These are phyloP conservation scores for Boletus patriciae DNA, from an alignment of 768 basidiomycete species.

Conservation along the genomic window DNA sequence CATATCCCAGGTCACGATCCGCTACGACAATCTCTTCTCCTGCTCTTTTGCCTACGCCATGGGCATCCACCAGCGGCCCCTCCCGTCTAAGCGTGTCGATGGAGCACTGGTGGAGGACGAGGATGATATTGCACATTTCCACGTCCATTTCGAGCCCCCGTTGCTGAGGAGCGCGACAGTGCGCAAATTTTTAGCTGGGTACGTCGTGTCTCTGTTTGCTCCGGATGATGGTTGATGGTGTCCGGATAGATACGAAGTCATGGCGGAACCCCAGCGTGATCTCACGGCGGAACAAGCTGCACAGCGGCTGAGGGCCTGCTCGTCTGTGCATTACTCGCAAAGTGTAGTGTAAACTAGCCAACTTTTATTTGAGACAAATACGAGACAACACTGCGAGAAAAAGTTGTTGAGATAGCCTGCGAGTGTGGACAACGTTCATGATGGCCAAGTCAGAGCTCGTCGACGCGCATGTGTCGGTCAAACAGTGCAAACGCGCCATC, in stretches of 20 bases:
- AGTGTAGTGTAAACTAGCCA: neutral
- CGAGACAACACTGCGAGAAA: slow-evolving; percentile 11
- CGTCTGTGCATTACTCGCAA: slow-evolving; percentile 58
- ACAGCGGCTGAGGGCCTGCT: slow-evolving; percentile 50
- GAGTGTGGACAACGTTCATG: neutral
- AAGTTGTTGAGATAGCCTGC: neutral
- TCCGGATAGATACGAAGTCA: slow-evolving; percentile 71
- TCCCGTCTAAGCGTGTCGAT: slow-evolving; percentile 41
- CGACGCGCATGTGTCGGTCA: slow-evolving; percentile 64
- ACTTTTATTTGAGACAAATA: slow-evolving; percentile 13
- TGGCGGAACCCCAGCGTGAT: slow-evolving; percentile 89
- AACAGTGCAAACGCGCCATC: slow-evolving; percentile 78
- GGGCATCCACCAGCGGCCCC: slow-evolving; percentile 87
- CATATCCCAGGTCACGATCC: slow-evolving; percentile 61
- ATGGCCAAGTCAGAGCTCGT: slow-evolving; percentile 59
- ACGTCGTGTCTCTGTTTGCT: slow-evolving; percentile 24
- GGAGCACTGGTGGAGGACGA: slow-evolving; percentile 36
- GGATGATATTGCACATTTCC: slow-evolving; percentile 70
- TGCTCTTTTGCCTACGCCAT: slow-evolving; percentile 94
- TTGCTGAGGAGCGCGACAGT: slow-evolving; percentile 78
- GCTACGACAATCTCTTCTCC: slow-evolving; percentile 77
- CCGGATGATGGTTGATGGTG: neutral
- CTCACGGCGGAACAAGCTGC: slow-evolving; percentile 90
- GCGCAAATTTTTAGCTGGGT: slow-evolving; percentile 90
- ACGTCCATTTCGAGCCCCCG: slow-evolving; percentile 86